Evolutionary conservation across 441 rosid genomes (phyloP), one percentile per base, ranked within the genome.

Genomic region (Pelargonium australe): DNA sequence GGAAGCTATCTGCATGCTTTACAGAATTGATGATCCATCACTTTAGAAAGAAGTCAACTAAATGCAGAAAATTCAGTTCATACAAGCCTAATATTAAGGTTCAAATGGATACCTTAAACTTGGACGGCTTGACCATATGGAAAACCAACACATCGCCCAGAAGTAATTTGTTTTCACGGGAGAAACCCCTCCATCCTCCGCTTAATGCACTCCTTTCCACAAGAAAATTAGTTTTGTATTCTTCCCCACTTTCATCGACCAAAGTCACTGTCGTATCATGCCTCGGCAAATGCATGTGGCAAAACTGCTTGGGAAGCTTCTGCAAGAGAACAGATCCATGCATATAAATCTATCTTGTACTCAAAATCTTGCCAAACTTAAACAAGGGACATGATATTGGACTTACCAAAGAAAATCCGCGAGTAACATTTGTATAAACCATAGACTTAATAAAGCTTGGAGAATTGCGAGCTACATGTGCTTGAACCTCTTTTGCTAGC

Each of bases 121-220:
- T 45, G 53, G 55, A 58, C 8, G 72, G 72, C 66, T 41, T 69
- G 44, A 69, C 60, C 63, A 69, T 58, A 16, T 44, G 72, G 57
- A 69, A 69, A 43, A 69, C 72, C 55, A 69, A n/a, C 61, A 31
- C 65, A 12, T 69, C 72, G 4, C 72, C 72, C 41, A 17, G 16
- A 17, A 16, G 65, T 64, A 69, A 62, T 8, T 69, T 44, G 5
- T 69, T 64, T 58, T 49, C 66, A n/a, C 62, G 44, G 20, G 66
- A 69, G 47, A 69, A 69, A 25, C 58, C 66, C 31, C 66, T 61
- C 72, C 72, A 69, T 28, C 72, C 72, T 20, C 66, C 72, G 1
- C 72, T 61, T 0, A 69, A 17, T 4, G 40, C 58, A 3, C 13
- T 1, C 41, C 31, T 69, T 4, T 31, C 58, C 57, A 49, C 16